Evolutionary conservation across 2,329 filamentous ascomycete species (phyloP).

Genomic region (Penicillium sp.): DNA sequence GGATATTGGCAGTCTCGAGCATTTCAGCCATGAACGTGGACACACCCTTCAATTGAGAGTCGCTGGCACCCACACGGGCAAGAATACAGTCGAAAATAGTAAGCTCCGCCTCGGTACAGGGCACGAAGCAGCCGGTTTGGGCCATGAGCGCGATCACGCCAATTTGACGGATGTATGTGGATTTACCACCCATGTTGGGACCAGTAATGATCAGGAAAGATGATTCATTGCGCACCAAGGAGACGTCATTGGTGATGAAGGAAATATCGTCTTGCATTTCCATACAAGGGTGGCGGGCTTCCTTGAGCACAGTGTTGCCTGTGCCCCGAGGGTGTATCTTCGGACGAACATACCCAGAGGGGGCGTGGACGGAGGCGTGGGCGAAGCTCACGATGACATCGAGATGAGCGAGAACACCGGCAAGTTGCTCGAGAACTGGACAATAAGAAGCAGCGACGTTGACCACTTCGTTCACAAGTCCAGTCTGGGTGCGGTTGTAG

Average conservation of each 20-base stretch:
- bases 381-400: conserved; percentile 95
- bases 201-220: conserved; percentile 97
- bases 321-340: conserved; percentile 87
- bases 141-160: conserved; percentile 97
- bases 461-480: conserved; percentile 90
- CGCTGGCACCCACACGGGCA: conserved; percentile 90
- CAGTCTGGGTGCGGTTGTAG: conserved; percentile 92
- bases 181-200: conserved; percentile 99
- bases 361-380: conserved; percentile 90
- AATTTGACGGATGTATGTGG: conserved; percentile 96
- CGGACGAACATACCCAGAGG: conserved; percentile 86
- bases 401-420: conserved; percentile 84
- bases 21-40: conserved; percentile 99
- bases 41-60: conserved; percentile 96
- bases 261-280: conserved; percentile 98
- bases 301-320: conserved; percentile 86
- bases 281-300: conserved; percentile 95
- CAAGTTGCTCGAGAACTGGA: conserved; percentile 86
- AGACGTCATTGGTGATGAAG: conserved; percentile 97
- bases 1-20: conserved; percentile 97
- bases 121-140: conserved; percentile 94
- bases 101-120: conserved; percentile 84
- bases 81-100: conserved; percentile 97
- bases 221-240: conserved; percentile 74
- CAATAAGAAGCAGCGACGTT: conserved; percentile 92